Conservation (phyloP, 305 asterid genomes). For the Plantago rigida region DNA sequence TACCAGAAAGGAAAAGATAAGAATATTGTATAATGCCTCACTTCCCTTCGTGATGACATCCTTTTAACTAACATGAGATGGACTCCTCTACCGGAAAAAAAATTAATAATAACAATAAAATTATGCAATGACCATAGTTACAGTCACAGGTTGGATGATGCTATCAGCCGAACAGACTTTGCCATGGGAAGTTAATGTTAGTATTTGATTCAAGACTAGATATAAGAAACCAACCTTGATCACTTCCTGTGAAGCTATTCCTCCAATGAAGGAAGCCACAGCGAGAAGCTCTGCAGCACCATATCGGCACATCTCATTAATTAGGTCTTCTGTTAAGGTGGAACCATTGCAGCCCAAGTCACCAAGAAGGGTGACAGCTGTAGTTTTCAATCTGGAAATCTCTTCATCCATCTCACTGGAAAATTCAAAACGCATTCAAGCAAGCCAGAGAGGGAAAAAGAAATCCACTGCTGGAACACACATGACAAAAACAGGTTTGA, state of each 20-base stretch:
- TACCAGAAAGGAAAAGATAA: not conserved
- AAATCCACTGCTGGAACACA: no score
- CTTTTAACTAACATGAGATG: no score
- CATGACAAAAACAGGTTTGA: constrained; percentile 8
- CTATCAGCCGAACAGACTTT: not conserved
- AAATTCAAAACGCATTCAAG: constrained; percentile 22
- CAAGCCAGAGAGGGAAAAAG: not conserved
- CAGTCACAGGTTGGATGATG: no score
- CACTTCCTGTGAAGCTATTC: constrained; percentile 90
- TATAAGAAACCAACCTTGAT: constrained; percentile 58
- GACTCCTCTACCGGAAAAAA: no score
- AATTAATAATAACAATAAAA: no score
- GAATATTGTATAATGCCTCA: no score
- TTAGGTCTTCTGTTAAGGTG: constrained; percentile 74
- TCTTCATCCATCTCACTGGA: constrained; percentile 89
- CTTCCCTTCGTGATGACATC: no score
- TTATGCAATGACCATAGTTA: no score
- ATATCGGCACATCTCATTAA: constrained; percentile 85
- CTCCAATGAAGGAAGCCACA: constrained; percentile 86
- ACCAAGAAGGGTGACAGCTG: constrained; percentile 55
- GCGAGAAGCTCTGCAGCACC: constrained; percentile 95
- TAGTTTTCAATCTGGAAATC: constrained; percentile 79
- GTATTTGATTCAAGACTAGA: not conserved
- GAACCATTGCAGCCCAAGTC: constrained; percentile 84
- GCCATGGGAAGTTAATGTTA: not conserved